These are phyloP conservation scores for Ustilago nuda DNA, from an alignment of 1,284 basidiomycete genomes.

Conservation along the genomic window DNA sequence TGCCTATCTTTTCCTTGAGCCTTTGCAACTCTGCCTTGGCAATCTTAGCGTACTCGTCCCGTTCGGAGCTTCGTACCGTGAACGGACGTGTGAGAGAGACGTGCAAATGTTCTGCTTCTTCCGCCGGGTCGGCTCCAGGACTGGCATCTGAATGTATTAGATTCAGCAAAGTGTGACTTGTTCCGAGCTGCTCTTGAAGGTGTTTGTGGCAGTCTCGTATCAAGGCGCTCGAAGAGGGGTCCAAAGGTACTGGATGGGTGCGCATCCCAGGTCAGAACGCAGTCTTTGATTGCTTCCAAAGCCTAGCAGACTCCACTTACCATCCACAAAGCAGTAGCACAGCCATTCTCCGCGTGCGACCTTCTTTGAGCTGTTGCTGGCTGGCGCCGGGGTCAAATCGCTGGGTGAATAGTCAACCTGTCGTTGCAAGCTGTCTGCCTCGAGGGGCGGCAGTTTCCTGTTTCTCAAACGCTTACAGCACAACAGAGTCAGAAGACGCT, in stretches of 20 bases:
- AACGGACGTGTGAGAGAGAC: slow-evolving; percentile 54
- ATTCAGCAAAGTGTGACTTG: slow-evolving; percentile 11
- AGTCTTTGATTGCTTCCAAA: background rate
- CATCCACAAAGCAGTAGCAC: slow-evolving; percentile 51
- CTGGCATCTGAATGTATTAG: background rate
- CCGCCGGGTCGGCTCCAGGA: background rate
- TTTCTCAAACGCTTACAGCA: background rate
- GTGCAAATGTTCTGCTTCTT: slow-evolving; percentile 22
- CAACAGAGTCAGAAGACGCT: background rate
- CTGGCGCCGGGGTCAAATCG: background rate
- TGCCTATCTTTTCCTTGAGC: slow-evolving; percentile 7
- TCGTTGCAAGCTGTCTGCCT: slow-evolving; percentile 14
- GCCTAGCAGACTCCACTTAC: slow-evolving; percentile 13
- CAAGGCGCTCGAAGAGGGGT: slow-evolving; percentile 8
- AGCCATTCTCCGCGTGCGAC: slow-evolving; percentile 45
- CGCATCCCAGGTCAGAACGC: background rate
- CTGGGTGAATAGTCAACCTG: background rate
- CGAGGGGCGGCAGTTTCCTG: slow-evolving; percentile 34
- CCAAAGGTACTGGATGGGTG: slow-evolving; percentile 10
- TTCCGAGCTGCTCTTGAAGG: slow-evolving; percentile 19
- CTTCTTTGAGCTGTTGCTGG: background rate
- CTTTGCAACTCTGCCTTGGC: slow-evolving; percentile 8
- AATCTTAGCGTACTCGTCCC: slow-evolving; percentile 38
- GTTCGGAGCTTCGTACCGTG: slow-evolving; percentile 45
- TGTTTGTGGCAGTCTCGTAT: slow-evolving; percentile 6